These are phyloP conservation scores for Periconia digitata DNA, from an alignment of 2,329 filamentous ascomycete species.

Conservation along the genomic window DNA sequence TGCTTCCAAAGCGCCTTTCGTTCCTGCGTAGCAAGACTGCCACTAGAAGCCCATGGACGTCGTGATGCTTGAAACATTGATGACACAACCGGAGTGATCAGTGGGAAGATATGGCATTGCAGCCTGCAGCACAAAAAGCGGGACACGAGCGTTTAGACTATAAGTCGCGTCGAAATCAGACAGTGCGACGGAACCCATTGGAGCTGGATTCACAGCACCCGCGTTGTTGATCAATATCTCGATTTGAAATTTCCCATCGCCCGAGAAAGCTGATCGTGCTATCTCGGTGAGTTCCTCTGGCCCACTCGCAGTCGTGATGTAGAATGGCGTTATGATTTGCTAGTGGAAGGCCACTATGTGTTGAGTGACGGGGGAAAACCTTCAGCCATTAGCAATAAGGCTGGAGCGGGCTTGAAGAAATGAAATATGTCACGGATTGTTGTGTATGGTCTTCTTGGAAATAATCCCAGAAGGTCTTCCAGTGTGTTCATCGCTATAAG, in stretches of 20 bases:
- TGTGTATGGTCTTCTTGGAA: too few species aligned
- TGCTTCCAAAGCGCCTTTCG: slow-evolving; percentile 64
- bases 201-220: slow-evolving; percentile 64
- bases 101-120: slow-evolving; percentile 65
- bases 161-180: slow-evolving; percentile 66
- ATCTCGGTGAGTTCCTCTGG: slow-evolving; percentile 59
- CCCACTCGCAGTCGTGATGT: slow-evolving; percentile 62
- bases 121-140: slow-evolving; percentile 70
- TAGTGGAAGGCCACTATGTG: too few species aligned
- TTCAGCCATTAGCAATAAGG: too few species aligned
- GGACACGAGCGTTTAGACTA: slow-evolving; percentile 50
- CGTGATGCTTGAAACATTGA: slow-evolving; percentile 61
- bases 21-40: slow-evolving; percentile 62
- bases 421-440: too few species aligned
- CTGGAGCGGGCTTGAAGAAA: too few species aligned
- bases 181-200: slow-evolving; percentile 44
- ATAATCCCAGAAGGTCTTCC: too few species aligned
- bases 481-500: too few species aligned
- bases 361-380: too few species aligned
- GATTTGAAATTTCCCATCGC: slow-evolving; percentile 60
- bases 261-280: slow-evolving; percentile 57
- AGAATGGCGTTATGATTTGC: too few species aligned
- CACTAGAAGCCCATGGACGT: slow-evolving; percentile 55
- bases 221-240: slow-evolving; percentile 86
- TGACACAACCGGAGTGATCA: slow-evolving; percentile 64